Evolutionary conservation across 2,329 filamentous ascomycete genomes (phyloP), one percentile per base, ranked within the genome.

Genomic region (Mycocentrospora acerina): DNA sequence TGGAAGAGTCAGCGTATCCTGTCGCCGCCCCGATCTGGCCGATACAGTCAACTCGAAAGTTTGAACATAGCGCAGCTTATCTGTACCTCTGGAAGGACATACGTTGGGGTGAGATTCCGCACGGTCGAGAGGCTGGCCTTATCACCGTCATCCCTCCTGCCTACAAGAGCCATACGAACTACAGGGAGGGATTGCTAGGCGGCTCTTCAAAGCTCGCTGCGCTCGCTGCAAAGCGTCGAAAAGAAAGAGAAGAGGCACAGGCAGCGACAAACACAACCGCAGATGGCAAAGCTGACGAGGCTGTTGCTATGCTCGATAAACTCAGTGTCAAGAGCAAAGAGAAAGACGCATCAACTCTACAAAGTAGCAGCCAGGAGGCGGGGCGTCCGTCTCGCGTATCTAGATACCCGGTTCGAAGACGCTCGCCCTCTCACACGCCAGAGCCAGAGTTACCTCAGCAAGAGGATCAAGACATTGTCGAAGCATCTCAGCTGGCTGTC

Each of bases 151-250:
- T 83, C 27, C 80, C 76, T 66, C 42, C 78, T 24, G 19, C 19
- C 5, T 22, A 22, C 19, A 22, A 22, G 19, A 22, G 9, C 19
- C 19, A 22, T 22, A 9, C 9, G 9, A 71, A 71, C 46, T 82
- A 78, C 36, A 73, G 71, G 32, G 79, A 83, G 13, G 85, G 89
- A 2, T 74, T 98, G 0, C 69, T 95, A 2, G 94, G 93, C 19
- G 94, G 93, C 24, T 79, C 82, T 7, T 77, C 91, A 4, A 98
- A 98, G 59, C 74, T 98, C 30, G 91, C 95, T 55, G 89, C 89
- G 32, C 73, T 98, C 28, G 90, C 91, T 35, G 89, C 89, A 24
- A 86, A 88, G 37, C 79, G 90, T 18, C 90, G 90, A 64, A 90
- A 88, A 69, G 95, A 90, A 66, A 83, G 82, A 11, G 83, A 82